Conservation (phyloP, 768 basidiomycete genomes). For the Agrocybe pediades region DNA sequence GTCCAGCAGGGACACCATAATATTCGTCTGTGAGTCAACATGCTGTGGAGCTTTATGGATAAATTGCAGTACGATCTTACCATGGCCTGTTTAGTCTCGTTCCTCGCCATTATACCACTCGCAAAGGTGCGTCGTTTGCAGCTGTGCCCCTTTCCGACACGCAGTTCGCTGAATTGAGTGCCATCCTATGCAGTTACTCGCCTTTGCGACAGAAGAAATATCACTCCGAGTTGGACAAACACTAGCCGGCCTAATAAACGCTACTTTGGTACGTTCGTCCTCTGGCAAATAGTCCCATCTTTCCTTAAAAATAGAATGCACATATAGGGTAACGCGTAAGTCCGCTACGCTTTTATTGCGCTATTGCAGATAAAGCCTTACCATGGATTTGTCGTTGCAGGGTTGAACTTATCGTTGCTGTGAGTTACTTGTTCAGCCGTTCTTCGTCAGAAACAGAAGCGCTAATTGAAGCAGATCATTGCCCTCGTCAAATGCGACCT, state of each 20-base stretch:
- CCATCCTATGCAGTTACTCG: slow-evolving; percentile 54
- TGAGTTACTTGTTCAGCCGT: slow-evolving; percentile 37
- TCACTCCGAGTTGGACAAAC: slow-evolving; percentile 84
- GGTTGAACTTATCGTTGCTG: slow-evolving; percentile 77
- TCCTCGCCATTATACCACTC: slow-evolving; percentile 82
- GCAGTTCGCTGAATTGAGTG: background rate
- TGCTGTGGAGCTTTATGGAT: background rate
- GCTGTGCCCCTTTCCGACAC: background rate
- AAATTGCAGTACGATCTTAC: background rate
- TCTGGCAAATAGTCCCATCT: background rate
- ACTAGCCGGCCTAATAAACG: slow-evolving; percentile 81
- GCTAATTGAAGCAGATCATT: slow-evolving; percentile 39
- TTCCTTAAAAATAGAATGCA: slow-evolving; percentile 1
- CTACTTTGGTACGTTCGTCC: slow-evolving; percentile 62
- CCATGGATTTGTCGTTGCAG: slow-evolving; percentile 28
- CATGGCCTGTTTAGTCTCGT: slow-evolving; percentile 52
- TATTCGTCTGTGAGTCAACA: slow-evolving; percentile 68
- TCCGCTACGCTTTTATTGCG: background rate
- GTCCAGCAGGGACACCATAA: slow-evolving; percentile 51
- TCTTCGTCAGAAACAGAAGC: background rate
- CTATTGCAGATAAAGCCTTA: slow-evolving; percentile 12
- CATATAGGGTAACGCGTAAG: slow-evolving; percentile 52
- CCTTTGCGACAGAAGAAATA: slow-evolving; percentile 85
- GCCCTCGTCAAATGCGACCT: slow-evolving; percentile 59
- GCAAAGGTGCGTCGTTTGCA: slow-evolving; percentile 63